phyloP scores from a whole-genome alignment of 192 early-diverging fungal genomes.

The Radiomyces spectabilis region DNA sequence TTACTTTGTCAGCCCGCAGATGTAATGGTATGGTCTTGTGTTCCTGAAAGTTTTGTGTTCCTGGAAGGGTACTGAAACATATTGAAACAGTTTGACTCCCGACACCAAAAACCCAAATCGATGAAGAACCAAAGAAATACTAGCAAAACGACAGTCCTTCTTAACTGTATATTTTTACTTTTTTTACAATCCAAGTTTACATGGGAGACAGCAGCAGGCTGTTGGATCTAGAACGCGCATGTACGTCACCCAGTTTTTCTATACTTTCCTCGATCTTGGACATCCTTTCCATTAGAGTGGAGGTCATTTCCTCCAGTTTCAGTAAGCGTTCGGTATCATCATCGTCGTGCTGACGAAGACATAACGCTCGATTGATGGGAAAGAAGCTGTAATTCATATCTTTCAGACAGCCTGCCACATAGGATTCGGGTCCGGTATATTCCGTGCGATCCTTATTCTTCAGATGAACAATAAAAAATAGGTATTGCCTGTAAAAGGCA shows the following conservation, averaged over 20 bases:
- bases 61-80: no score
- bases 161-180: no score
- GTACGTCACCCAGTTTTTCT: conserved; percentile 3
- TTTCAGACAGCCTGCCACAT: conserved; percentile 14
- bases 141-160: no score
- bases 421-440: conserved; percentile 16
- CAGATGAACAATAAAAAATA: conserved; percentile 16
- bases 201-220: conserved; percentile 13
- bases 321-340: conserved; percentile 9
- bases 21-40: no score
- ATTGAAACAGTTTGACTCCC: no score
- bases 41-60: no score
- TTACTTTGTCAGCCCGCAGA: no score
- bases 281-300: conserved; percentile 1
- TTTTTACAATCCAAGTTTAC: no score
- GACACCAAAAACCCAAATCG: no score
- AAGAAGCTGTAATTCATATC: conserved; percentile 15
- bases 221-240: conserved; percentile 3
- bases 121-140: no score
- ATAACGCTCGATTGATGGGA: conserved; percentile 17
- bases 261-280: conserved; percentile 7
- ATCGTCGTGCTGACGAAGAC: conserved; percentile 1
- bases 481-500: conserved; percentile 12
- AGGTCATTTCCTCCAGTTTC: conserved; percentile 15
- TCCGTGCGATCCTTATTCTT: conserved; percentile 12